Evolutionary conservation across 2,329 filamentous ascomycete species (phyloP).

Genomic region (Tolypocladium capitatum): DNA sequence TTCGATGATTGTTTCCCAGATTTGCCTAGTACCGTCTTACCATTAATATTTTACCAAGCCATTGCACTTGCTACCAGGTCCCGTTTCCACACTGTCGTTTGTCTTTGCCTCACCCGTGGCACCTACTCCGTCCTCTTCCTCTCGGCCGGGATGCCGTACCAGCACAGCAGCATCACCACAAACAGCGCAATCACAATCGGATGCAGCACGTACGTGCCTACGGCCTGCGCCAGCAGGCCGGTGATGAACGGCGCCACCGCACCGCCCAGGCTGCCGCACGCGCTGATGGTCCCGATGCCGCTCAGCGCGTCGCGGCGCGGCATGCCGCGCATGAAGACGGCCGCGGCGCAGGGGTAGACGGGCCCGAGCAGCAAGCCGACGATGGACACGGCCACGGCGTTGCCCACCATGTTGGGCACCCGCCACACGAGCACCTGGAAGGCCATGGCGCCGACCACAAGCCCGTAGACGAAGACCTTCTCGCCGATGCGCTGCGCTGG

Average conservation of each 20-base stretch:
- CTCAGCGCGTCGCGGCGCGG: constrained; percentile 46
- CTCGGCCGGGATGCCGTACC: constrained; percentile 43
- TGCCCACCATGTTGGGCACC: constrained; percentile 60
- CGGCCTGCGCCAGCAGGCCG: constrained; percentile 47
- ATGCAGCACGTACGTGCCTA: constrained; percentile 50
- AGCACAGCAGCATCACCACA: constrained; percentile 50
- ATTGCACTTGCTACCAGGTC: no score
- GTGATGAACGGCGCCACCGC: constrained; percentile 54
- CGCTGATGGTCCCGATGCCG: constrained; percentile 53
- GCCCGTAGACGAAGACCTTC: constrained; percentile 50
- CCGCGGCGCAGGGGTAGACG: constrained; percentile 61
- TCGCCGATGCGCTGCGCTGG: constrained; percentile 57
- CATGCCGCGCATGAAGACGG: constrained; percentile 49
- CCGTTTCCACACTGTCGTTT: no score
- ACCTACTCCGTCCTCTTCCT: constrained; percentile 47
- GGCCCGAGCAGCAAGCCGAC: constrained; percentile 67
- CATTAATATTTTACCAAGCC: not conserved
- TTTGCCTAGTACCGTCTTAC: not conserved
- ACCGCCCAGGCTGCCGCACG: constrained; percentile 56
- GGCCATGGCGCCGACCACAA: constrained; percentile 45
- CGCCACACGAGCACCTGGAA: constrained; percentile 72
- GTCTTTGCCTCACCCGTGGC: not conserved
- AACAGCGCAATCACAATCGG: constrained; percentile 57
- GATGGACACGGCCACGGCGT: constrained; percentile 53
- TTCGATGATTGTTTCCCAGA: not conserved